Base-by-base conservation (phyloP, 2,329 filamentous ascomycete genomes). In the Penicillium occitanis region DNA sequence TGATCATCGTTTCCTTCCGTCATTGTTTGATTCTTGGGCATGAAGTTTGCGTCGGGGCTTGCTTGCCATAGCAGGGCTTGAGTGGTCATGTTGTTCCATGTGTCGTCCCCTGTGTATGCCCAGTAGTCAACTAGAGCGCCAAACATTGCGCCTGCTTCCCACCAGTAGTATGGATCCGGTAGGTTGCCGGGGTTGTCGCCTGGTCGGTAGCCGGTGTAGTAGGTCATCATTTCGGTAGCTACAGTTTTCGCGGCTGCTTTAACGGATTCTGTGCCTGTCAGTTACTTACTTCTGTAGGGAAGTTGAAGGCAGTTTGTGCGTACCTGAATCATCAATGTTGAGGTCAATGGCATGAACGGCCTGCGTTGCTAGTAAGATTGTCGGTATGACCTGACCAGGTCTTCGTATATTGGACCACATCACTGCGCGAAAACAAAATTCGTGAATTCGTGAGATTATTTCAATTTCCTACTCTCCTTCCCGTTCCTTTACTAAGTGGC, bases 1-100 rank as follows among this genome's bases (percentile, higher is more conserved):
- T 87, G 85, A 66, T 87, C 85, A 63, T 87, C 85, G 68, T 87
- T 86, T 58, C 84, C 85, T 68, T 82, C 77, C 0, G 75, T 78
- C 57, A 73, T 73, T 8, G 73, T 78, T 58, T 81, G 79, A 63
- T 80, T 80, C n/a, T 71, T 68, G 1, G 79, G 79, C 73, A 80
- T 80, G 64, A 78, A 81, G 10, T 79, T 75, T 8, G 71, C 73
- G 35, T 75, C 73, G 17, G 74, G 69, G 5, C 79, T 78, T 5
- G 73, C 74, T 66, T 81, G 79, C 72, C 75, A 79, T 11, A 75
- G 67, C 42, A 81, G 65, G 1, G 70, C 79, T 64, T 80, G 74
- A 2, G 63, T 74, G 0, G 76, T 76, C 57, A 79, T 73, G 8
- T 75, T 62, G 67, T 80, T 80, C 73, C 76, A 80, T 22, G 73